Evolutionary conservation across 257 asterid species (phyloP).

Genomic region (Catharanthus roseus): DNA sequence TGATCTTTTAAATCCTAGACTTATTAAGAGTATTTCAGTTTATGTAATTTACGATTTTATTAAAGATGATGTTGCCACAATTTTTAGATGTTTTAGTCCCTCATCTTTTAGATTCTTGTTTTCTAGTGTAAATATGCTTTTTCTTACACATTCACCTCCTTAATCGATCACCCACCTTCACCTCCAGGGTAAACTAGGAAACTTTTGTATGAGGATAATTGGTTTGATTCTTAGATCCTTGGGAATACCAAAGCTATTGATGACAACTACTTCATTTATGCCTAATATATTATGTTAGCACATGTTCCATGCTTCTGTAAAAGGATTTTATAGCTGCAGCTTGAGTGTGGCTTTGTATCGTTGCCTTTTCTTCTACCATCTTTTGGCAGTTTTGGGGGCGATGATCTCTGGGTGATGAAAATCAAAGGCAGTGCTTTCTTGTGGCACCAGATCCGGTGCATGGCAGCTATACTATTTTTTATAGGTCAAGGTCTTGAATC

Average conservation of each 20-base stretch:
- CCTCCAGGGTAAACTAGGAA: background rate
- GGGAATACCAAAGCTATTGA: background rate
- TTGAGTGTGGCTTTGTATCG: background rate
- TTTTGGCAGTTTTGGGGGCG: constrained; percentile 50
- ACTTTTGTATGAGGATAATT: background rate
- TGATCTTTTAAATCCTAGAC: background rate
- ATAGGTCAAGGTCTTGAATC: constrained; percentile 96
- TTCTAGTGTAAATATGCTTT: background rate
- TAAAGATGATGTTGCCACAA: background rate
- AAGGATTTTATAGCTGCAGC: no score
- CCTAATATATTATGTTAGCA: background rate
- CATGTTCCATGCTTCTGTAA: background rate
- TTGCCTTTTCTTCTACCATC: constrained; percentile 17
- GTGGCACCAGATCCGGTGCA: constrained; percentile 99
- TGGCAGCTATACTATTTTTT: constrained; percentile 84
- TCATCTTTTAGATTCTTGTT: background rate
- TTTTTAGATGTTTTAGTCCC: constrained; percentile 5
- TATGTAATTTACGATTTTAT: background rate
- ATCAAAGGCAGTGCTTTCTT: constrained; percentile 94
- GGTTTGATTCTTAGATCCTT: background rate
- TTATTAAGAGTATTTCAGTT: background rate
- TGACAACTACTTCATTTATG: background rate
- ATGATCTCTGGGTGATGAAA: constrained; percentile 72
- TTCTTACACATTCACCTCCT: background rate
- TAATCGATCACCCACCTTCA: background rate